Conservation (phyloP, 768 basidiomycete genomes). For the Trametes elegans region DNA sequence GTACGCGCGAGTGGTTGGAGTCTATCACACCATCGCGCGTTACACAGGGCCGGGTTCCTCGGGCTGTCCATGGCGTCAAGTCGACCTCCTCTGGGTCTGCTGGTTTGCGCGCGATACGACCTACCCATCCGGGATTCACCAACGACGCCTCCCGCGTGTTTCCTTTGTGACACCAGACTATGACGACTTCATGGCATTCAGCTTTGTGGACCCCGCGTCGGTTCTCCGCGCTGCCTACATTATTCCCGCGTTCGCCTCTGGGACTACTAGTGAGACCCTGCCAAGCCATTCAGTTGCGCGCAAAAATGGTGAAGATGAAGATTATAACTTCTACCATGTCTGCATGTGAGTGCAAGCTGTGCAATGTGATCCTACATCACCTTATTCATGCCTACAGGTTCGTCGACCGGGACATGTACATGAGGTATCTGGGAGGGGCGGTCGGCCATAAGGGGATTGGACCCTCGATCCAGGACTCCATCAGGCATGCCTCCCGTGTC, state of each 20-base stretch:
- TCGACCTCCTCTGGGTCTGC: slow-evolving; percentile 40
- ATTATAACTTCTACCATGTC: slow-evolving; percentile 25
- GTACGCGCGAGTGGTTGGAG: slow-evolving; percentile 30
- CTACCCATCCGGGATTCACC: slow-evolving; percentile 28
- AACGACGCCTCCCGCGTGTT: slow-evolving; percentile 34
- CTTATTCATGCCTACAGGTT: slow-evolving; percentile 27
- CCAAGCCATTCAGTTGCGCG: slow-evolving; percentile 11
- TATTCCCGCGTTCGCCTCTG: slow-evolving; percentile 39
- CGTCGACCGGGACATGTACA: slow-evolving; percentile 29
- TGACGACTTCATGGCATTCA: slow-evolving; percentile 34
- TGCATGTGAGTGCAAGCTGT: slow-evolving; percentile 24
- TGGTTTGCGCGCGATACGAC: slow-evolving; percentile 34
- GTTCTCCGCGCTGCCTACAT: slow-evolving; percentile 42
- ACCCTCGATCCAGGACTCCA: no score
- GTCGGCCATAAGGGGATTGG: no score
- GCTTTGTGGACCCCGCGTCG: slow-evolving; percentile 43
- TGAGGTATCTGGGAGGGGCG: slow-evolving; percentile 25
- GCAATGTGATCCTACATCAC: slow-evolving; percentile 7
- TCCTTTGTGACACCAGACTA: slow-evolving; percentile 36
- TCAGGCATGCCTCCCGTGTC: no score
- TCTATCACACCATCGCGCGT: slow-evolving; percentile 25
- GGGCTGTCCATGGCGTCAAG: neutral
- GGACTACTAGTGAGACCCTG: slow-evolving; percentile 17
- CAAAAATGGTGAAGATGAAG: slow-evolving; percentile 7
- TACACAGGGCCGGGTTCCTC: neutral